Percentiles rank a stretch among this genome's conserved stretches.
Evolutionary conservation across 306 rosid species (phyloP).

Genomic region (Cicer judaicum): DNA sequence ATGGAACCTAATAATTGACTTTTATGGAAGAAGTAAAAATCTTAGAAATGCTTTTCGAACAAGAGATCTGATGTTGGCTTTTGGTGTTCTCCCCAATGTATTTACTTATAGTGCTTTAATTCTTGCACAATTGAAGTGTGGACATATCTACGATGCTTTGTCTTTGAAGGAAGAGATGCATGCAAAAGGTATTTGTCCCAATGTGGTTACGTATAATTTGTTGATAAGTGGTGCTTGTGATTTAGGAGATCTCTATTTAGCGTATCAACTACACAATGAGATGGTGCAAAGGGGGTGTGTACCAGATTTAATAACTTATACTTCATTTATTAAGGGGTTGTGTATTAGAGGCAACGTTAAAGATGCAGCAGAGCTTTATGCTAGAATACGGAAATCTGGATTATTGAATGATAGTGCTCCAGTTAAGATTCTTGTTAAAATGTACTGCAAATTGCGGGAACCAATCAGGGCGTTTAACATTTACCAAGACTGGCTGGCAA

Average conservation of each 20-base stretch:
- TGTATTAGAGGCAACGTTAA: too few relatives aligned
- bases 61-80: slow-evolving; percentile 69
- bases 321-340: too few relatives aligned
- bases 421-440: too few relatives aligned
- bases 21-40: slow-evolving; percentile 69
- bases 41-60: slow-evolving; percentile 56
- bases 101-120: slow-evolving; percentile 87
- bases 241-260: slow-evolving; percentile 49
- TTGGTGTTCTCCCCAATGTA: slow-evolving; percentile 68
- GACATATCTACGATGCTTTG: slow-evolving; percentile 56
- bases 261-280: slow-evolving; percentile 58
- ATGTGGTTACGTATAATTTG: slow-evolving; percentile 79
- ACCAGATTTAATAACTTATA: too few relatives aligned
- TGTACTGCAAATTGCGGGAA: too few relatives aligned
- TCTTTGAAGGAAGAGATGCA: slow-evolving; percentile 75
- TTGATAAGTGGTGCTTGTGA: slow-evolving; percentile 75
- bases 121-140: slow-evolving; percentile 66
- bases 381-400: too few relatives aligned
- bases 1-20: slow-evolving; percentile 77
- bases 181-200: slow-evolving; percentile 61
- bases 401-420: too few relatives aligned
- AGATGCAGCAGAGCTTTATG: too few relatives aligned
- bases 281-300: too few relatives aligned
- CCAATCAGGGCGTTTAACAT: too few relatives aligned
- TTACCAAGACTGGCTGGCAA: too few relatives aligned